These are phyloP conservation scores for Debaryomyces coudertii DNA, from an alignment of 1,139 yeast species.

Conservation along the genomic window DNA sequence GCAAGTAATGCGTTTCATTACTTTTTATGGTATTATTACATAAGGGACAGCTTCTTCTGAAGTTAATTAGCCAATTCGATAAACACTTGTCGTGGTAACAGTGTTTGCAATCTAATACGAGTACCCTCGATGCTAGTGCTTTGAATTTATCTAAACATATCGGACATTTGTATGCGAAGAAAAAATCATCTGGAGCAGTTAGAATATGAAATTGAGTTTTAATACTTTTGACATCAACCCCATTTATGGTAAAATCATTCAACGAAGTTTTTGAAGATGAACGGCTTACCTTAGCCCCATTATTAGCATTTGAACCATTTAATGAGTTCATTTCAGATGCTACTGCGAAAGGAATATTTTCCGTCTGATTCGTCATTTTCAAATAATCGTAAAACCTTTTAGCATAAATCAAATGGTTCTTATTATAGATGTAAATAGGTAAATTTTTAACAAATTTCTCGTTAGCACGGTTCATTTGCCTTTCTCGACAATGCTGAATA, in stretches of 20 bases:
- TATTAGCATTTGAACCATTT: slow-evolving; percentile 11
- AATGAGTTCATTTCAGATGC: slow-evolving; percentile 14
- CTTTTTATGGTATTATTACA: slow-evolving; percentile 37
- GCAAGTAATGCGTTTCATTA: slow-evolving; percentile 17
- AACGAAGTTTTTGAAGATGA: slow-evolving; percentile 26
- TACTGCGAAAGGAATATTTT: slow-evolving; percentile 9
- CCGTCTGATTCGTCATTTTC: slow-evolving; percentile 26
- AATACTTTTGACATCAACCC: slow-evolving; percentile 31
- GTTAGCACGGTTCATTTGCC: slow-evolving; percentile 34
- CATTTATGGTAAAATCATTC: slow-evolving; percentile 32
- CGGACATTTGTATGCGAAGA: slow-evolving; percentile 46
- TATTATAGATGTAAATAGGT: slow-evolving; percentile 44
- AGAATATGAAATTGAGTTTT: slow-evolving; percentile 28
- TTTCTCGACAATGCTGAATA: slow-evolving; percentile 33
- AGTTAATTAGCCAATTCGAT: slow-evolving; percentile 51
- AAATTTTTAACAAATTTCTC: slow-evolving; percentile 39
- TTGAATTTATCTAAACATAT: slow-evolving; percentile 48
- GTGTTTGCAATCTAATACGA: slow-evolving; percentile 49
- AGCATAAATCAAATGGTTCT: slow-evolving; percentile 37
- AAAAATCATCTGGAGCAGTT: slow-evolving; percentile 40
- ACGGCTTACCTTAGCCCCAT: slow-evolving; percentile 19
- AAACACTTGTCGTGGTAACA: slow-evolving; percentile 48
- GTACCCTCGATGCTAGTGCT: slow-evolving; percentile 41
- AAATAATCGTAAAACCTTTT: slow-evolving; percentile 33
- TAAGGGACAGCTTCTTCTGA: slow-evolving; percentile 48